Percentiles rank a stretch among this genome's conserved stretches.
phyloP scores from a whole-genome alignment of 345 rosid genomes.

The Eucalyptus regnans region DNA sequence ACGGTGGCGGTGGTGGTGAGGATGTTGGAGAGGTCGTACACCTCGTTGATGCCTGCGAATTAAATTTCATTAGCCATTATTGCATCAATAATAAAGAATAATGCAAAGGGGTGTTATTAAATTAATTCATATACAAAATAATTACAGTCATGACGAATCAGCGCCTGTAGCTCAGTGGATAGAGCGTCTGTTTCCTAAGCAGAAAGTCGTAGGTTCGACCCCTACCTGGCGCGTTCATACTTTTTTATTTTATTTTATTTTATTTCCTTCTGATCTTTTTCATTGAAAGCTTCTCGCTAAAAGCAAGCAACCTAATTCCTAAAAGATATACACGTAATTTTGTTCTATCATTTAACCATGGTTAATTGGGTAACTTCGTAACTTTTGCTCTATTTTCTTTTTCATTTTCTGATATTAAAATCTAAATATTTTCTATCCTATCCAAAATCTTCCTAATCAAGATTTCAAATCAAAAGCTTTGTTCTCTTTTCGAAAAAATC shows the following conservation, averaged over 20 bases:
- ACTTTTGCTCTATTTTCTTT: background rate
- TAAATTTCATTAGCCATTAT: background rate
- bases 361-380: background rate
- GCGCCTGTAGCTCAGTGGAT: constrained; percentile 99
- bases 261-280: background rate
- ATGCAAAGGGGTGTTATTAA: too few species aligned
- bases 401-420: background rate
- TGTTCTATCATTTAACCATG: background rate
- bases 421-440: background rate
- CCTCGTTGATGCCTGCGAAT: constrained; percentile 43
- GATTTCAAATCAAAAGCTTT: background rate
- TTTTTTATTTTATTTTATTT: background rate
- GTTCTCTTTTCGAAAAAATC: background rate
- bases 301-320: background rate
- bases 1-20: constrained; percentile 24
- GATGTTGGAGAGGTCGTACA: constrained; percentile 47
- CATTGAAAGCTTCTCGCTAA: background rate
- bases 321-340: background rate
- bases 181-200: constrained; percentile 99
- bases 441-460: background rate
- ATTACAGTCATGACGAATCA: rapidly evolving
- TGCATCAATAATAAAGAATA: background rate
- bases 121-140: rapidly evolving
- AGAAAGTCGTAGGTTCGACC: constrained; percentile 94
- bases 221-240: constrained; percentile 63